Percentiles rank a stretch among this genome's conserved stretches.
These are phyloP conservation scores for Phytophthora hybrid DNA, from an alignment of 352 stramenopile species.

Conservation along the genomic window DNA sequence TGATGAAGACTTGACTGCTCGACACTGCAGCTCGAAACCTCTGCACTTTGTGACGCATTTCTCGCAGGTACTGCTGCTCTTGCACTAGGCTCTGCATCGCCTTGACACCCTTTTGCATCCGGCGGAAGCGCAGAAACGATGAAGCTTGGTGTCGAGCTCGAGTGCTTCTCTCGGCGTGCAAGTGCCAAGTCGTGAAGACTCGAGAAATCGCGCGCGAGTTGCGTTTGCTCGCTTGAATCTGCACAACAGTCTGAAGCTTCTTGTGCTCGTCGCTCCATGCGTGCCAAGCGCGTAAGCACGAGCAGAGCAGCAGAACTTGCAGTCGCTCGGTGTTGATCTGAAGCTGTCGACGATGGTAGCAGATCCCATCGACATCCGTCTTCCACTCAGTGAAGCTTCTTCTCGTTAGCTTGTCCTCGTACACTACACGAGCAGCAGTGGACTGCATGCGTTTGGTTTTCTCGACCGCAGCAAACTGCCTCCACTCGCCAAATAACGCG, in stretches of 20 bases:
- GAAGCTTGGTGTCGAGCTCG: slow-evolving; percentile 11
- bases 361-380: slow-evolving; percentile 25
- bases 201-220: slow-evolving; percentile 16
- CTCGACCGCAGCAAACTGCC: slow-evolving; percentile 25
- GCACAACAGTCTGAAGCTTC: slow-evolving; percentile 37
- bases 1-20: slow-evolving; percentile 12
- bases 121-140: slow-evolving; percentile 33
- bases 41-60: slow-evolving; percentile 24
- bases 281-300: slow-evolving; percentile 61
- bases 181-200: slow-evolving; percentile 37
- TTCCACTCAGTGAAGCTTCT: slow-evolving; percentile 40
- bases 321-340: slow-evolving; percentile 68
- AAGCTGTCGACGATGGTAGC: slow-evolving; percentile 43
- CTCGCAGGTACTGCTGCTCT: slow-evolving; percentile 1
- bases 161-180: slow-evolving; percentile 11
- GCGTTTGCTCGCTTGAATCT: slow-evolving; percentile 32
- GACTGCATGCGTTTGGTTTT: slow-evolving; percentile 36
- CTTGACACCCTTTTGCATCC: slow-evolving; percentile 32
- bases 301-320: slow-evolving; percentile 68
- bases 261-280: slow-evolving; percentile 43
- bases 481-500: slow-evolving; percentile 41
- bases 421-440: slow-evolving; percentile 35
- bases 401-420: slow-evolving; percentile 18
- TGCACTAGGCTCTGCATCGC: slow-evolving; percentile 24
- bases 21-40: slow-evolving; percentile 33